Conservation (phyloP, 768 basidiomycete species). For the Rhodotorula taiwanensis region DNA sequence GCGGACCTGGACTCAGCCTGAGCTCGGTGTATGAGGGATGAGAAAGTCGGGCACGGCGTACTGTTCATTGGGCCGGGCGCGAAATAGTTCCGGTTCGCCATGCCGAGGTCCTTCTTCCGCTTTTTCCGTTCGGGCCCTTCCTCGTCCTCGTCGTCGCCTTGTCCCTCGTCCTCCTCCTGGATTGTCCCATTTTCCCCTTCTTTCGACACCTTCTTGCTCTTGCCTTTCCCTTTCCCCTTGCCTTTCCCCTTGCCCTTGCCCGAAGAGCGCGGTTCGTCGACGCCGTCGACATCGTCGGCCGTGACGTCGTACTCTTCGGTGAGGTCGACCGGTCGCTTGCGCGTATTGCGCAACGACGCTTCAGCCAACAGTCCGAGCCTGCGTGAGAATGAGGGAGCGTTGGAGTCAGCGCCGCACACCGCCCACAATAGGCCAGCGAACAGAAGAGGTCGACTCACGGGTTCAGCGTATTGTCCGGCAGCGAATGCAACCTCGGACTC, state of each 20-base stretch:
- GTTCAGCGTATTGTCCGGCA: constrained; percentile 87
- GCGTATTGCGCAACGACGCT: constrained; percentile 35
- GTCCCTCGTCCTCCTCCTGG: constrained; percentile 3
- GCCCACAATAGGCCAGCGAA: neutral
- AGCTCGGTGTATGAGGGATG: constrained; percentile 41
- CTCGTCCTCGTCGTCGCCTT: constrained; percentile 1
- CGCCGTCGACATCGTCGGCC: constrained; percentile 11
- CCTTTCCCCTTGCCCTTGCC: constrained; percentile 14
- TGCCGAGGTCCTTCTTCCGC: constrained; percentile 32
- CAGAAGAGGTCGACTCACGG: constrained; percentile 47
- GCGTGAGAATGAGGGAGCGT: neutral
- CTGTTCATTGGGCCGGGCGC: constrained; percentile 40
- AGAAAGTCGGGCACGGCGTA: constrained; percentile 5
- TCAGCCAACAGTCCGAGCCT: constrained; percentile 79
- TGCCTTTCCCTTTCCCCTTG: constrained; percentile 24
- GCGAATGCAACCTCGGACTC: constrained; percentile 79
- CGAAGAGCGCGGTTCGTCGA: neutral
- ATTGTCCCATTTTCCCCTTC: neutral
- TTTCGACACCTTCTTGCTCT: constrained; percentile 4
- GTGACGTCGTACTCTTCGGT: constrained; percentile 32
- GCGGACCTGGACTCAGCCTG: neutral
- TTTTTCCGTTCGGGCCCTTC: constrained; percentile 5
- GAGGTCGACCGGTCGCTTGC: constrained; percentile 30
- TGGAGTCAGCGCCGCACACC: neutral
- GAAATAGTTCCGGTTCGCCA: constrained; percentile 38